Base-by-base conservation (phyloP, 2,329 filamentous ascomycete species). In the Pseudogymnoascus sp. region DNA sequence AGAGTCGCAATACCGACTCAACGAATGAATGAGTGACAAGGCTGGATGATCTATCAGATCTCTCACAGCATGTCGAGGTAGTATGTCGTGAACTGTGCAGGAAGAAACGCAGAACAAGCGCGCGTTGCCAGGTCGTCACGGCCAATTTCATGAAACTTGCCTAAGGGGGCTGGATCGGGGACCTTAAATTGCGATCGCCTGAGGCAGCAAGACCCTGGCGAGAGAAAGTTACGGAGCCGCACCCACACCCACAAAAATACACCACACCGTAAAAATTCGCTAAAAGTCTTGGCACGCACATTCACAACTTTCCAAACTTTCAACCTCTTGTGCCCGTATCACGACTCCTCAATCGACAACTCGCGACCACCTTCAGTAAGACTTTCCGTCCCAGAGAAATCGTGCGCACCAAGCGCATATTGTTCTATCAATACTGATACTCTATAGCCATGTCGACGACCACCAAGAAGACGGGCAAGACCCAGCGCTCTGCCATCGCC, bases 401-500 rank as follows among this genome's bases (percentile, higher is more conserved):
- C 43, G 9, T 11, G 43, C 43, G 43, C 43, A 18, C 18, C n/a
- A 33, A 7, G 43, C 43, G 43, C 43, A 54, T 54, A 12, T 33
- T 11, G n/a, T 12, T 30, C 43, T 30, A 54, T 33, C 43, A 33
- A 33, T 54, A 54, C 43, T 54, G 43, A 54, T 63, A 37, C 60
- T 63, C 71, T 65, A 70, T 76, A 85, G 81, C 82, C 76, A 88
- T 88, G 85, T 87, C 86, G 77, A 77, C 80, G 73, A 84, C 80
- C 75, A 75, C 77, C 70, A 88, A 86, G 81, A 79, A 81, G 68
- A 76, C 83, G 73, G 88, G 87, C 83, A 89, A 88, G 81, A 73
- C 78, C 71, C 78, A 79, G 74, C 90, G 92, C 78, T 96, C 91
- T 80, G 95, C 95, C 83, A 96, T 99, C 80, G 88, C 91, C 81